A percentile compares a stretch with the other conserved stretches of the same genome.
Evolutionary conservation across 306 rosid genomes (phyloP).

Genomic region (Echinosophora koreensis): DNA sequence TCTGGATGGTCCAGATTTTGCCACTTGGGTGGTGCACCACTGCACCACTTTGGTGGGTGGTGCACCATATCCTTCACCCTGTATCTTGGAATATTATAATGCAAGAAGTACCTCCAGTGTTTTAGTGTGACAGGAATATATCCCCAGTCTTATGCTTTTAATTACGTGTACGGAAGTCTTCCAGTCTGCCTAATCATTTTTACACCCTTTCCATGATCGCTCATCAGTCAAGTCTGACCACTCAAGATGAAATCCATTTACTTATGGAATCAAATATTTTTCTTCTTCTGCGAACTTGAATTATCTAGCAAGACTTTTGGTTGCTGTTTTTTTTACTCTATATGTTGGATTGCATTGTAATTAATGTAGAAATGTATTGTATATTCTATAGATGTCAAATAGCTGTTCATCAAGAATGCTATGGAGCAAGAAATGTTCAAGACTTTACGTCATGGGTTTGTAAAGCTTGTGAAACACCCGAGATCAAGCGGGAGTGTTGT

Average conservation of each 20-base stretch:
- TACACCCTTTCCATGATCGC: constrained; percentile 3
- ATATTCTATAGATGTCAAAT: constrained; percentile 76
- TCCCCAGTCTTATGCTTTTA: constrained; percentile 7
- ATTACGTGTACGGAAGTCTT: neutral
- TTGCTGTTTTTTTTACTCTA: constrained; percentile 9
- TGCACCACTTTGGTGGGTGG: too few relatives aligned
- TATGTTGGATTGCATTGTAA: constrained; percentile 11
- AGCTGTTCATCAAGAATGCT: constrained; percentile 96
- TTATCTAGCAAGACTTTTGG: constrained; percentile 17
- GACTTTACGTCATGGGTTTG: constrained; percentile 96
- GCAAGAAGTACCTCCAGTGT: neutral
- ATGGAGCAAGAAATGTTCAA: constrained; percentile 86
- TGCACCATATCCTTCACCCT: too few relatives aligned
- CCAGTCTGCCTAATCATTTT: constrained; percentile 14
- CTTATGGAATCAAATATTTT: neutral
- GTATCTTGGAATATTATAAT: constrained; percentile 16
- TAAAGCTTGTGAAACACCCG: constrained; percentile 91
- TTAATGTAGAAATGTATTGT: constrained; percentile 23
- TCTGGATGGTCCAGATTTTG: too few relatives aligned
- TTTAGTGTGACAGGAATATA: constrained; percentile 10
- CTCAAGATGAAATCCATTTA: constrained; percentile 13
- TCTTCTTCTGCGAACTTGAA: constrained; percentile 29
- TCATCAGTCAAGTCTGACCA: constrained; percentile 18
- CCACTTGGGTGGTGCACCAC: too few relatives aligned
- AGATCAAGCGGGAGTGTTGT: constrained; percentile 84